Percentiles rank a stretch among this genome's conserved stretches.
Evolutionary conservation across 1,284 basidiomycete genomes (phyloP).

Genomic region (Tausonia pullulans): DNA sequence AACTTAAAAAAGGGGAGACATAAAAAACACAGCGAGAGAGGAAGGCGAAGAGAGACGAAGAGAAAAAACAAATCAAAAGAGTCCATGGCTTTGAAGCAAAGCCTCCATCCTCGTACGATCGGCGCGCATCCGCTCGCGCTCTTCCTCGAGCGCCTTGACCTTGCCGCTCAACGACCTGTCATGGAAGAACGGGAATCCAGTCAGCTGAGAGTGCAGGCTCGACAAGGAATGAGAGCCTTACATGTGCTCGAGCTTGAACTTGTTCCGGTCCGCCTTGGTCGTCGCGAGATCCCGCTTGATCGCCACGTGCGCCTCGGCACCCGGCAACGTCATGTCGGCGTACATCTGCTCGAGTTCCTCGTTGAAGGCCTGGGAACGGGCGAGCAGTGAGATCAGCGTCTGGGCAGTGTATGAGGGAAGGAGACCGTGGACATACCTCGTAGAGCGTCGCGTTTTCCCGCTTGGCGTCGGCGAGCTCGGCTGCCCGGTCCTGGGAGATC

Average conservation of each 20-base stretch:
- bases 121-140: no score
- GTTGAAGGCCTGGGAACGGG: conserved; percentile 60
- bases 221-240: conserved; percentile 35
- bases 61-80: no score
- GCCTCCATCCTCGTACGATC: no score
- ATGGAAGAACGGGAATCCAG: no score
- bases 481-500: background rate
- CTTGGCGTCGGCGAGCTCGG: conserved; percentile 55
- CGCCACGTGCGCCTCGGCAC: conserved; percentile 62
- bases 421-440: conserved; percentile 44
- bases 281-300: conserved; percentile 57
- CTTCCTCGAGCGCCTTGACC: no score
- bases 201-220: background rate
- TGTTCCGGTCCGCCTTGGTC: conserved; percentile 64
- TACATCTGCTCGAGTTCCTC: conserved; percentile 75
- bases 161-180: no score
- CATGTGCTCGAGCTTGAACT: conserved; percentile 62
- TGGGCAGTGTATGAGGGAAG: background rate
- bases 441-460: conserved; percentile 83
- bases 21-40: background rate
- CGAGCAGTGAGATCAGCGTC: conserved; percentile 7
- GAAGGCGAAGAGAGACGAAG: background rate
- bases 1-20: background rate
- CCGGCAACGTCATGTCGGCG: conserved; percentile 46
- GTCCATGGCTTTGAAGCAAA: no score